These are phyloP conservation scores for Trichoderma sp. DNA, from an alignment of 2,329 filamentous ascomycete genomes.

Conservation along the genomic window DNA sequence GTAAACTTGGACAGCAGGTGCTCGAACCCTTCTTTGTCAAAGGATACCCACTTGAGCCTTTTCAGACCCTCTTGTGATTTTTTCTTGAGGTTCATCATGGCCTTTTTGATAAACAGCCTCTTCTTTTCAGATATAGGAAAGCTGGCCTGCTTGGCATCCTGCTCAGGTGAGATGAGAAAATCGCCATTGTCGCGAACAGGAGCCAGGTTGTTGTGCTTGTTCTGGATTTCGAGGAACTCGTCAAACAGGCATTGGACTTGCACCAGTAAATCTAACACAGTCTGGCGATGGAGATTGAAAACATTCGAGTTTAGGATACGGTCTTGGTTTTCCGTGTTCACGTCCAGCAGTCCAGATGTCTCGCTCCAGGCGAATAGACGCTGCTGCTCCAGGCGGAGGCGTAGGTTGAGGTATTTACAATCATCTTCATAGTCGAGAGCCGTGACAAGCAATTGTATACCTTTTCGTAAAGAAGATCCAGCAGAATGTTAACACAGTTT, in stretches of 20 bases:
- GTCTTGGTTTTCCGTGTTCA: slow-evolving; percentile 43
- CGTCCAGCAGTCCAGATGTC: slow-evolving; percentile 49
- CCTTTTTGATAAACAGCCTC: slow-evolving; percentile 46
- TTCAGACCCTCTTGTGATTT: slow-evolving; percentile 37
- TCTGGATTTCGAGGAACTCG: slow-evolving; percentile 47
- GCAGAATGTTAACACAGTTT: background rate
- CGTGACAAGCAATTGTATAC: slow-evolving; percentile 50
- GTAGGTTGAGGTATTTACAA: slow-evolving; percentile 49
- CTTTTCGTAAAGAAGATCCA: slow-evolving; percentile 30
- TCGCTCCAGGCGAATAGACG: slow-evolving; percentile 53
- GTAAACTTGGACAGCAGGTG: slow-evolving; percentile 46
- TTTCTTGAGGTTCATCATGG: slow-evolving; percentile 42
- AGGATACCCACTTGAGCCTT: slow-evolving; percentile 46
- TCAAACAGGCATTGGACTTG: slow-evolving; percentile 50
- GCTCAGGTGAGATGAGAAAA: slow-evolving; percentile 42
- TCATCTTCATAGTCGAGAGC: slow-evolving; percentile 51
- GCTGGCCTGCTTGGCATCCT: slow-evolving; percentile 46
- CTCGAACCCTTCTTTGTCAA: slow-evolving; percentile 51
- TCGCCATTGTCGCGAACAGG: slow-evolving; percentile 38
- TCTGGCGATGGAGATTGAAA: slow-evolving; percentile 50
- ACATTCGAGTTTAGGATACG: slow-evolving; percentile 49
- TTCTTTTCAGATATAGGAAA: slow-evolving; percentile 46
- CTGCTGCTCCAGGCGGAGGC: slow-evolving; percentile 53
- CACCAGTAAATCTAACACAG: slow-evolving; percentile 50
- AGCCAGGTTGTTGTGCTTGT: slow-evolving; percentile 41